These are phyloP conservation scores for Escallonia herrerae DNA, from an alignment of 129 eudicot genomes.

Conservation along the genomic window DNA sequence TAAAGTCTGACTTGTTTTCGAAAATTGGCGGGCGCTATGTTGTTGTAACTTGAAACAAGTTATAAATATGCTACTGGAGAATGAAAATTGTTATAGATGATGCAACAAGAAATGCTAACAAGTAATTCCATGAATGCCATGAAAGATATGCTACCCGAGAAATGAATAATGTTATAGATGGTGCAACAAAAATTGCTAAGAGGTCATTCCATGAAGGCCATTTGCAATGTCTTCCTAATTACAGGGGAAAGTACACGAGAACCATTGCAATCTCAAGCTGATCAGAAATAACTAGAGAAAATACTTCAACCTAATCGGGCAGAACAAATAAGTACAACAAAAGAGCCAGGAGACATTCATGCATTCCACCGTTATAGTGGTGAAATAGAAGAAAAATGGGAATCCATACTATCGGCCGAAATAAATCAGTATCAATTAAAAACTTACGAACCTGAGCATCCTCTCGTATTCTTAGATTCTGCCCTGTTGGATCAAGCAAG, in stretches of 20 bases:
- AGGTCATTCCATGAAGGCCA: background rate
- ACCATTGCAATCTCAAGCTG: background rate
- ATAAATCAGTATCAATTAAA: background rate
- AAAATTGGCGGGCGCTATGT: no score
- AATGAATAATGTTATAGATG: background rate
- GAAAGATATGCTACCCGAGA: background rate
- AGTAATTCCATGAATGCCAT: background rate
- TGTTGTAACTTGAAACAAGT: no score
- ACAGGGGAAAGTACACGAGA: no score
- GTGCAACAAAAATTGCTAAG: background rate
- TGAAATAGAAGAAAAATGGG: background rate
- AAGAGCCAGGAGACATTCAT: background rate
- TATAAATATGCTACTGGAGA: no score
- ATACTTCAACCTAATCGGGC: no score
- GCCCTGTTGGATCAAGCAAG: conserved; percentile 91
- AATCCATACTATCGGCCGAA: conserved; percentile 2
- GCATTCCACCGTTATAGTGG: background rate
- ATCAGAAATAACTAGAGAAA: no score
- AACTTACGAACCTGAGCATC: conserved; percentile 64
- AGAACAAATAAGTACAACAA: background rate
- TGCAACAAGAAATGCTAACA: background rate
- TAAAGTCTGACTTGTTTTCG: no score
- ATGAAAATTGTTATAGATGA: background rate
- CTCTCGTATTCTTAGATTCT: conserved; percentile 79
- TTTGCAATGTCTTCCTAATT: no score